Conservation (phyloP, 2,329 filamentous ascomycete species). For the Pseudogymnoascus sp. region DNA sequence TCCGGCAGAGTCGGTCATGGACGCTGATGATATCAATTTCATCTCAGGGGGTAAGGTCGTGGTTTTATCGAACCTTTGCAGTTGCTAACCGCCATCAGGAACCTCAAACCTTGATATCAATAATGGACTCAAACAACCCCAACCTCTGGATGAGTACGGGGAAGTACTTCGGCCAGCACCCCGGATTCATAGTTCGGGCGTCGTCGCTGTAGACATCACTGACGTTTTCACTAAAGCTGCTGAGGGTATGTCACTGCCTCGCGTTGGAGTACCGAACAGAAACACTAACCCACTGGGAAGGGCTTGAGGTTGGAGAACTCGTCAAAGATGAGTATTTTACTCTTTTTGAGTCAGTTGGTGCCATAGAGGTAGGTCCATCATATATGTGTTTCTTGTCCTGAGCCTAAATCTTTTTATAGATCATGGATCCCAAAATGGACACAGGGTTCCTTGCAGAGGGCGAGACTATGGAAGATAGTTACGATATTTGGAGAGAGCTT, state of each 20-base stretch:
- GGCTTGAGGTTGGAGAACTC: constrained; percentile 70
- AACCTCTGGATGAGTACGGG: constrained; percentile 21
- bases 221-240: constrained; percentile 47
- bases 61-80: neutral
- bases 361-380: constrained; percentile 56
- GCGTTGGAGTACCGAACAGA: neutral
- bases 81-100: constrained; percentile 21
- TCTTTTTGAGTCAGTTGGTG: constrained; percentile 87
- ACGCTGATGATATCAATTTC: constrained; percentile 19
- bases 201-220: constrained; percentile 54
- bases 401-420: constrained; percentile 46
- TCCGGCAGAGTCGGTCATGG: constrained; percentile 20
- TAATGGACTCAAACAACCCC: constrained; percentile 19
- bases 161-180: constrained; percentile 26
- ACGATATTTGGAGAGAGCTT: constrained; percentile 63
- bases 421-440: constrained; percentile 99
- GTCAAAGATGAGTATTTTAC: constrained; percentile 94
- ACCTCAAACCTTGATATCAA: constrained; percentile 25
- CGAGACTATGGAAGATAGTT: constrained; percentile 77
- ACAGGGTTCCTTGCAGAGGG: constrained; percentile 75
- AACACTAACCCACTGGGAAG: constrained; percentile 38
- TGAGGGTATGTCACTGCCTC: constrained; percentile 37
- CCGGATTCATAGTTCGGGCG: constrained; percentile 35
- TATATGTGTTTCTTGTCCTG: neutral
- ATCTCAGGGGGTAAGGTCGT: constrained; percentile 22